These are phyloP conservation scores for Colletotrichum euphorbiae DNA, from an alignment of 2,329 filamentous ascomycete species.

Conservation along the genomic window DNA sequence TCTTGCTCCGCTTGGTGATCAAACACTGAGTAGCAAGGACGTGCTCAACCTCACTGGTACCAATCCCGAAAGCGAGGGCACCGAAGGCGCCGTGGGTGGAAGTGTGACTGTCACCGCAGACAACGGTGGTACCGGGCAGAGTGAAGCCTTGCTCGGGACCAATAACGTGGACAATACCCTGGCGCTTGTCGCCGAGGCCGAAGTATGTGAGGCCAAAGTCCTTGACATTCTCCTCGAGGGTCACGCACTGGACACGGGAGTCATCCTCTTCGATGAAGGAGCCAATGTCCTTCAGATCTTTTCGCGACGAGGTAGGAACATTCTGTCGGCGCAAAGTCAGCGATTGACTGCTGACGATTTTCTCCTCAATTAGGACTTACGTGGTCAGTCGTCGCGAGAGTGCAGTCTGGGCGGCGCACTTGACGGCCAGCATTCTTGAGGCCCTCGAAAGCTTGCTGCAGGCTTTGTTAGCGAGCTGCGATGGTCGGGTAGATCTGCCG, in stretches of 20 bases:
- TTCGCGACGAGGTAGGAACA: slow-evolving; percentile 90
- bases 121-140: slow-evolving; percentile 93
- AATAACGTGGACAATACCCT: slow-evolving; percentile 98
- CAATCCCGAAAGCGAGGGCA: slow-evolving; percentile 94
- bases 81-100: slow-evolving; percentile 98
- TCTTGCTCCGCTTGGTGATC: slow-evolving; percentile 95
- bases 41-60: slow-evolving; percentile 98
- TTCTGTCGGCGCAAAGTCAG: slow-evolving; percentile 68
- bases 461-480: slow-evolving; percentile 40
- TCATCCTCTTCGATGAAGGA: slow-evolving; percentile 96
- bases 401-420: slow-evolving; percentile 95
- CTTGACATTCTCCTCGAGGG: slow-evolving; percentile 96
- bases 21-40: slow-evolving; percentile 96
- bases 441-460: slow-evolving; percentile 94
- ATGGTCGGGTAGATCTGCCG: slow-evolving; percentile 28
- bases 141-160: slow-evolving; percentile 99
- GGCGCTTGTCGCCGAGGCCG: slow-evolving; percentile 93
- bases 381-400: slow-evolving; percentile 95
- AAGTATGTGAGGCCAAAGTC: slow-evolving; percentile 98
- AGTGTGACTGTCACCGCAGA: slow-evolving; percentile 98
- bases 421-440: slow-evolving; percentile 88
- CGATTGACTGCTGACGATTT: not conserved
- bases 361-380: slow-evolving; percentile 64
- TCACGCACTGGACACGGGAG: slow-evolving; percentile 92
- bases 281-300: slow-evolving; percentile 92